Evolutionary conservation across 805 yeast genomes (phyloP), one percentile per base, ranked within the genome.

Genomic region (Yamadazyma philogaea): DNA sequence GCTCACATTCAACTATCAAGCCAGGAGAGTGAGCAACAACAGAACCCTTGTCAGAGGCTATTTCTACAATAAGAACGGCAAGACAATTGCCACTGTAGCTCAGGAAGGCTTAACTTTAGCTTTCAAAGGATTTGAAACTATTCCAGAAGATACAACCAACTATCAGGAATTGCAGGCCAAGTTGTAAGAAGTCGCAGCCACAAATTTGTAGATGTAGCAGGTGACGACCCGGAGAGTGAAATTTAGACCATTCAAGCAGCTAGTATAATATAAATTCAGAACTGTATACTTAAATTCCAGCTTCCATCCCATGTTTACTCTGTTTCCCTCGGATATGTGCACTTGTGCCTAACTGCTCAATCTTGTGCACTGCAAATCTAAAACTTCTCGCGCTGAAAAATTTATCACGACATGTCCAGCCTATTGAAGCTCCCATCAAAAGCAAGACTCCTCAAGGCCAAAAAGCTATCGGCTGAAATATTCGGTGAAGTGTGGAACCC

Each of bases 401-500:
- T 24, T 24, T 24, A 24, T 24, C 28, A 24, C 12, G n/a, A 24
- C 16, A 41, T 43, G 45, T 48, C 60, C 2, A 44, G 61, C 27
- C 27, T 40, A 16, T 54, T 65, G 45, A 60, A 65, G 49, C 49
- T 60, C 40, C 78, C 80, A 16, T 46, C 69, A 1, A 54, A 59
- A 47, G 64, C 61, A 39, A 75, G 87, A 57, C 66, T 85, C 14
- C 64, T 71, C 36, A 75, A 78, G 57, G 72, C 81, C 20, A 74
- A 79, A 44, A 74, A 82, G 56, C 60, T 82, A 20, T 78, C 82
- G 45, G 79, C 87, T 24, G 70, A 75, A 46, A 75, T 87, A 28
- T 87, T 87, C 56, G 82, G 83, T 46, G 80, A 81, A 30, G 75
- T 79, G 19, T 86, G 77, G 66, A 86, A 85, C 57, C 93, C 95